Base-by-base conservation (phyloP, 345 rosid species). In the Microthlaspi erraticum region DNA sequence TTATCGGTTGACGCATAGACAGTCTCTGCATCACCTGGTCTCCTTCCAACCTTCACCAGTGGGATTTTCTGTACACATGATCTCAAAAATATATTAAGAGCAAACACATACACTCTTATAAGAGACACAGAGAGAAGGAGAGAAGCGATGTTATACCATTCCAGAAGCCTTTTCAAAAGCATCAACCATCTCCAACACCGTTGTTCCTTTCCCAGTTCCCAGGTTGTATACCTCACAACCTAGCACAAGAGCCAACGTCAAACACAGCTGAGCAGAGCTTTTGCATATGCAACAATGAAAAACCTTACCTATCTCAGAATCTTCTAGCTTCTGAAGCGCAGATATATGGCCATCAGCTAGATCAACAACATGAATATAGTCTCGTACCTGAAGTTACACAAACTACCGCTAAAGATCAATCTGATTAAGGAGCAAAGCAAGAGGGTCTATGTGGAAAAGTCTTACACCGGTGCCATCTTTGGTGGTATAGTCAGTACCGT, bases 401-500 rank as follows among this genome's bases (percentile, higher is more conserved):
- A 59, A 1, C 20, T 13, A 18, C 43, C 50, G 23, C 10, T 23
- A 69, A n/a, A 60, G 66, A 71, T 63, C 66, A 74, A 12, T 43
- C 37, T 10, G 13, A n/a, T n/a, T n/a, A 54, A 29, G 19, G 26
- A 37, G 7, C 39, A 53, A 10, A 54, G 3, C 37, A 51, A 67
- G 16, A 67, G 23, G 4, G 43, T 37, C 26, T 43, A 74, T 12
- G 20, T 23, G 46, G 68, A 33, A 37, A 45, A 62, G 7, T n/a
- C 92, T 74, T 95, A 95, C 98, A 80, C 98, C 99, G 2, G 98
- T 92, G 48, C 99, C 99, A 77, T 95, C 99, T 78, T 83, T 88
- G 6, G 99, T 92, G 20, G 79, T 60, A 74, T 95, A 95, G 72
- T 95, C 99, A 46, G 63, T 86, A 81, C 99, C 97, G 75, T 75